Conservation (phyloP, 192 early-diverging fungal genomes). For the Entrophospora sp. region DNA sequence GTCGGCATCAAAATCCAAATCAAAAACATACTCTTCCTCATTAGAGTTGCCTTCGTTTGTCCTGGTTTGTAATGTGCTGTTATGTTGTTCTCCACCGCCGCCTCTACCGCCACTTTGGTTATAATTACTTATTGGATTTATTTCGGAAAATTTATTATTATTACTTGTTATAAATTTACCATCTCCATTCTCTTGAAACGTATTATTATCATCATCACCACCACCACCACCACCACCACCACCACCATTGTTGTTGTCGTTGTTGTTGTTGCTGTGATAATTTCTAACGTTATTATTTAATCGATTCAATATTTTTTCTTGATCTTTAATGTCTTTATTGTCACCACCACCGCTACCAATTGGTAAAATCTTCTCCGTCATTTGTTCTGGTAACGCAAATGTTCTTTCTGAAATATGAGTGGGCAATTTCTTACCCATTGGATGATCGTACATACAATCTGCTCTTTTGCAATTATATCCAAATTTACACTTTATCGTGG, state of each 20-base stretch:
- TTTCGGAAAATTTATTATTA: too few species aligned
- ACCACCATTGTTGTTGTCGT: neutral
- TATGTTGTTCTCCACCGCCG: too few species aligned
- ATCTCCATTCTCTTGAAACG: neutral
- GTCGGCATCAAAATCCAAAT: neutral
- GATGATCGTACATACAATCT: conserved; percentile 15
- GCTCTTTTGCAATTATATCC: conserved; percentile 10
- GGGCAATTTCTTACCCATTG: conserved; percentile 8
- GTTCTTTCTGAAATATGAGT: neutral
- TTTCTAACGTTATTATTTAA: too few species aligned
- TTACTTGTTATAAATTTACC: too few species aligned
- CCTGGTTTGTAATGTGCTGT: too few species aligned
- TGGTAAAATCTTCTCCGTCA: conserved; percentile 1
- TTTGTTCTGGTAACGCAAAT: neutral
- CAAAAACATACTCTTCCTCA: neutral
- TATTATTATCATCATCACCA: neutral
- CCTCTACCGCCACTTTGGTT: too few species aligned
- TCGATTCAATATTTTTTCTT: neutral
- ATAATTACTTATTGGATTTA: too few species aligned
- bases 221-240: neutral
- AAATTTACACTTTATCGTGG: conserved; percentile 25
- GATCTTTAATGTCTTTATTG: neutral
- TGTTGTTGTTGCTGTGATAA: too few species aligned
- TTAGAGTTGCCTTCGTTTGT: too few species aligned
- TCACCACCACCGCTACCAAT: neutral